Evolutionary conservation across 2,329 filamentous ascomycete species (phyloP).

Genomic region (Fusarium chaquense): DNA sequence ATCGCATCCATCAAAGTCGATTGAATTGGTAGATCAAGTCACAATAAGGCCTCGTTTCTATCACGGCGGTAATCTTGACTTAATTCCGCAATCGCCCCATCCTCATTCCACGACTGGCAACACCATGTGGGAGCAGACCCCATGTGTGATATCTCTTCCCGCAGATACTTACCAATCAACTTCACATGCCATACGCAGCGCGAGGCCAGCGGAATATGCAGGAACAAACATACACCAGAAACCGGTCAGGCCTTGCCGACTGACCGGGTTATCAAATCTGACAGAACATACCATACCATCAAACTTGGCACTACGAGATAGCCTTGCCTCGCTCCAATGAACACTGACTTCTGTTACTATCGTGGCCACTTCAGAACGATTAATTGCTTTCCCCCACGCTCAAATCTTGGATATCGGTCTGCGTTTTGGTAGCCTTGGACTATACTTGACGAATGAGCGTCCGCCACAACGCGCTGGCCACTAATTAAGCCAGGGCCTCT

Average conservation of each 20-base stretch:
- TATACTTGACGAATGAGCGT: constrained; percentile 39
- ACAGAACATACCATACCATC: constrained; percentile 6
- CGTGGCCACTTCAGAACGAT: constrained; percentile 36
- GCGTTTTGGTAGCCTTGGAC: constrained; percentile 26
- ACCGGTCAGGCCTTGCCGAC: constrained; percentile 33
- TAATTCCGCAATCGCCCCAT: constrained; percentile 17
- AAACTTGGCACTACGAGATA: constrained; percentile 28
- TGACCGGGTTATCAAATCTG: not conserved
- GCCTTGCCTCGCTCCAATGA: constrained; percentile 37
- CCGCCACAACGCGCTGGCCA: constrained; percentile 47
- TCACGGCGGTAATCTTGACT: not conserved
- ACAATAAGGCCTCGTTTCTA: constrained; percentile 15
- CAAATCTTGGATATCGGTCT: constrained; percentile 16
- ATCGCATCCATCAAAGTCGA: not conserved
- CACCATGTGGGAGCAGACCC: constrained; percentile 26
- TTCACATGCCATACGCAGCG: constrained; percentile 1
- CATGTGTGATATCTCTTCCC: constrained; percentile 24
- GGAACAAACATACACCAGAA: constrained; percentile 7
- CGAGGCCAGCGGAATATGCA: constrained; percentile 27
- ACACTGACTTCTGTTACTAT: not conserved
- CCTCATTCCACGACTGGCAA: constrained; percentile 7
- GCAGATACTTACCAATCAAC: not conserved
- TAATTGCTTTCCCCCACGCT: constrained; percentile 19
- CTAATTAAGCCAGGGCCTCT: constrained; percentile 27
- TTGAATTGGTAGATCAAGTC: constrained; percentile 7